A percentile compares a stretch with the other conserved stretches of the same genome.
Conservation (phyloP, 2,329 filamentous ascomycete genomes). For the Cryphonectria parasitica region DNA sequence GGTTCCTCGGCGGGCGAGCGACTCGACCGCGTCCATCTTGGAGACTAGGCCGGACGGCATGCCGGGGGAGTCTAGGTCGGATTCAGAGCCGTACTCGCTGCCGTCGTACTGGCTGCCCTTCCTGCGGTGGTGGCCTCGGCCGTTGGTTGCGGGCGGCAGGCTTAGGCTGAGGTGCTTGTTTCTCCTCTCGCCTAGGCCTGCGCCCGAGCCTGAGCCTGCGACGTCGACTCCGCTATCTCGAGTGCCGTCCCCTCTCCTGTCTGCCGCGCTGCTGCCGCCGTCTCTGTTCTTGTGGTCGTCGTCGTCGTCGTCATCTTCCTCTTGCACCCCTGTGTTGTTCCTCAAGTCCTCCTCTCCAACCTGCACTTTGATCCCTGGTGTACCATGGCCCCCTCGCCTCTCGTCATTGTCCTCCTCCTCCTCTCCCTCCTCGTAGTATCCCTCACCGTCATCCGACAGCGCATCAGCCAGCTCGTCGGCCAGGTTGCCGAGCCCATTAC, state of each 20-base stretch:
- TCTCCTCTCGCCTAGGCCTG: constrained; percentile 33
- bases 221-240: constrained; percentile 51
- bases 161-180: constrained; percentile 47
- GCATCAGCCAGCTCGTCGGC: constrained; percentile 81
- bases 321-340: constrained; percentile 33
- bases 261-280: constrained; percentile 27
- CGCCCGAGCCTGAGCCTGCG: constrained; percentile 35
- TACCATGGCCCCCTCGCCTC: constrained; percentile 25
- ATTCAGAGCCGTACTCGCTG: constrained; percentile 74
- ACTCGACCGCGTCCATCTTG: constrained; percentile 74
- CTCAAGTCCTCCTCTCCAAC: constrained; percentile 31
- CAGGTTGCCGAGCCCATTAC: constrained; percentile 72
- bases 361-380: constrained; percentile 45
- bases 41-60: constrained; percentile 69
- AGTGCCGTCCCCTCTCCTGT: constrained; percentile 36
- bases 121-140: constrained; percentile 51
- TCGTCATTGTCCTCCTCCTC: constrained; percentile 34
- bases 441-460: constrained; percentile 56
- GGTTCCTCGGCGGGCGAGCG: constrained; percentile 66
- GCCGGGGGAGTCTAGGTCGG: constrained; percentile 69
- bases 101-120: constrained; percentile 68
- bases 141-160: constrained; percentile 46
- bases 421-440: constrained; percentile 47
- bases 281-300: constrained; percentile 23
- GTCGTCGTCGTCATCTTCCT: neutral